Base-by-base conservation (phyloP, 371 early-diverging fungal species). In the Coemansia sp. region DNA sequence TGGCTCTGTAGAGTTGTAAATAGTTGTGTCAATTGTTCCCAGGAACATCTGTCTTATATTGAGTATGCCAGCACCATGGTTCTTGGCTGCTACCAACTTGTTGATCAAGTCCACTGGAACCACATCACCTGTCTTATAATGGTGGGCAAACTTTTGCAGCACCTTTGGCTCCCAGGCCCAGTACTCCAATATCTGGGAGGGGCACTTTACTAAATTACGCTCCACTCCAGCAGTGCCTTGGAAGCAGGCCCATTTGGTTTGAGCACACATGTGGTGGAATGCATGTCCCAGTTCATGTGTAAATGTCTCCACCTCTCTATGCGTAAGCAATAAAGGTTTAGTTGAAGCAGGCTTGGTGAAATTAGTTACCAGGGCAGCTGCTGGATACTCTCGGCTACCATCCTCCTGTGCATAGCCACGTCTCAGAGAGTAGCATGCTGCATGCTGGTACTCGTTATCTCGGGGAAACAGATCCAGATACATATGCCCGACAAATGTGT, bases 181-280 rank as follows among this genome's bases (percentile, higher is more conserved):
- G 52, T 87, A 88, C 76, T 89, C 88, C 34, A 89, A 71, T 87
- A 90, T 86, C 76, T 92, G 93, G 16, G 90, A 89, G 26, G 94
- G 94, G 8, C 90, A 89, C 80, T 94, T 93, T 14, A 92, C 88
- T 72, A 94, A 94, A 66, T 94, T 94, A 58, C 87, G 59, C 73
- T 92, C 88, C 49, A 90, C 26, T 26, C 1, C 90, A 62, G 79
- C 72, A 5, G 88, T 87, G 54, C 92, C 92, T 47, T 90, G 90
- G 82, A 92, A 87, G 34, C 87, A 71, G 10, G 85, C 77, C 72
- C 79, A 87, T 61, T 86, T 84, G 40, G 90, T 90, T 36, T 82
- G 70, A 34, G 87, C 84, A 80, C 89, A 90, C 20, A 91, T 80
- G 57, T 87, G 20, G 20, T 47, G 47, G 20, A 47, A 47, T 2